Evolutionary conservation across 495 filamentous ascomycete genomes (phyloP).

Genomic region (Penicillium roqueforti): DNA sequence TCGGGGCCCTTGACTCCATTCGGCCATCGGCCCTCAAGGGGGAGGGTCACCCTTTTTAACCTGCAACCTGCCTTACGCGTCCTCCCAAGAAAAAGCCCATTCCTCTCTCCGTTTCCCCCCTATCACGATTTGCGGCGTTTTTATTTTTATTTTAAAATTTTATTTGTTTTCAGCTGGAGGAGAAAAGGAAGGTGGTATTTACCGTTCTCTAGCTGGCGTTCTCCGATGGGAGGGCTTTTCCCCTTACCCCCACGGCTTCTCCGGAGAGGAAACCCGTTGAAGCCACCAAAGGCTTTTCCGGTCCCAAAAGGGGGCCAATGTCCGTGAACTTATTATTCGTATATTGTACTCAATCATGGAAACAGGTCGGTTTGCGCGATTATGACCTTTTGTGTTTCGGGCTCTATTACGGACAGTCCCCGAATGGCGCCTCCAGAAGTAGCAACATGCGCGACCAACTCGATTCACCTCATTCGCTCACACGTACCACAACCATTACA

Average conservation of each 20-base stretch:
- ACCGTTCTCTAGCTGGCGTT: background rate
- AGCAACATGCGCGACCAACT: background rate
- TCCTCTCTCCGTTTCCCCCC: slow-evolving; percentile 3
- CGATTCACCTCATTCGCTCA: slow-evolving; percentile 32
- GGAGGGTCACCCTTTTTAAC: slow-evolving; percentile 19
- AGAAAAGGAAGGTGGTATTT: slow-evolving; percentile 26
- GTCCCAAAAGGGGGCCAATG: background rate
- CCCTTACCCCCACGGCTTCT: background rate
- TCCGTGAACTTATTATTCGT: background rate
- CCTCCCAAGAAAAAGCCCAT: slow-evolving; percentile 18
- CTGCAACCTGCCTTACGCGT: slow-evolving; percentile 36
- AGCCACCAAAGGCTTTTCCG: background rate
- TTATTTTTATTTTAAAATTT: background rate
- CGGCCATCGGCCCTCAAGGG: slow-evolving; percentile 14
- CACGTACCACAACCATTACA: slow-evolving; percentile 60
- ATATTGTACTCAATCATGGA: background rate
- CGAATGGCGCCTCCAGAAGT: background rate
- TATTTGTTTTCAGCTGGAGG: slow-evolving; percentile 20
- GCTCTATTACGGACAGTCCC: background rate
- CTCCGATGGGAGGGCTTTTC: background rate
- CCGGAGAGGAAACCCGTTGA: slow-evolving; percentile 4
- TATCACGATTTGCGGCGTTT: slow-evolving; percentile 11
- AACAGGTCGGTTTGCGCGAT: background rate
- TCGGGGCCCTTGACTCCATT: slow-evolving; percentile 36
- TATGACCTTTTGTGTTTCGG: background rate